Evolutionary conservation across 2,329 filamentous ascomycete species (phyloP), one percentile per base, ranked within the genome.

Genomic region (Cladosporium sphaerospermum): DNA sequence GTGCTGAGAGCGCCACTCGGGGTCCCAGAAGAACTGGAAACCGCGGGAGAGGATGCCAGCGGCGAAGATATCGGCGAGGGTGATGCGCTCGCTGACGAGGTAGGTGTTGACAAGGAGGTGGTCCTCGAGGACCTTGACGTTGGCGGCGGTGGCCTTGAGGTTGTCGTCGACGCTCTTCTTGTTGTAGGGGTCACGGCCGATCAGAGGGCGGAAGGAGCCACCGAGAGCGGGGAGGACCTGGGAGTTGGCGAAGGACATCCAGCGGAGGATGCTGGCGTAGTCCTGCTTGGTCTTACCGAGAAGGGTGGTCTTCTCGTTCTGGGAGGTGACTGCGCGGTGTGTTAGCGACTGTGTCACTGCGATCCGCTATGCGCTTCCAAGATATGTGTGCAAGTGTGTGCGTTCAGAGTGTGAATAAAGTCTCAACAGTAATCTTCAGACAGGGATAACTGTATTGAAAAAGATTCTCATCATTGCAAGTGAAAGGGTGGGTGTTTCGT

Each of bases 261-360:
- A 99, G 77, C 88, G 89, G 72, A 99, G 81, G 75, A 99, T 99
- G 64, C 91, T 91, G 67, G 93, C 93, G 76, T 97, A 90, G 84
- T 99, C 93, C 81, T 99, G 92, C 87, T 99, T 99, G 78, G 91
- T 99, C 86, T 97, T 97, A 71, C 93, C 93, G 67, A 99, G 85
- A 63, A 99, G 90, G 65, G 90, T 95, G 67, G 93, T 99, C 87
- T 97, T 97, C 86, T 97, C 93, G 75, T 99, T 99, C 80, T 99
- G 93, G 66, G 93, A 97, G 68, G 93, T 90, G 73, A 99, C 93
- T 97, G 70, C 52, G 68, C 55, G 37, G 43, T 13, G 39, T 32
- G 48, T 51, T 44, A 51, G 48, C 48, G 32, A 36, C 13, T 51
- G 40, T 23, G 41, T 31, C 40, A 40, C 48, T 14, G 39, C 11